phyloP scores from a whole-genome alignment of 2,329 filamentous ascomycete species.

The Gaeumannomyces sp. region DNA sequence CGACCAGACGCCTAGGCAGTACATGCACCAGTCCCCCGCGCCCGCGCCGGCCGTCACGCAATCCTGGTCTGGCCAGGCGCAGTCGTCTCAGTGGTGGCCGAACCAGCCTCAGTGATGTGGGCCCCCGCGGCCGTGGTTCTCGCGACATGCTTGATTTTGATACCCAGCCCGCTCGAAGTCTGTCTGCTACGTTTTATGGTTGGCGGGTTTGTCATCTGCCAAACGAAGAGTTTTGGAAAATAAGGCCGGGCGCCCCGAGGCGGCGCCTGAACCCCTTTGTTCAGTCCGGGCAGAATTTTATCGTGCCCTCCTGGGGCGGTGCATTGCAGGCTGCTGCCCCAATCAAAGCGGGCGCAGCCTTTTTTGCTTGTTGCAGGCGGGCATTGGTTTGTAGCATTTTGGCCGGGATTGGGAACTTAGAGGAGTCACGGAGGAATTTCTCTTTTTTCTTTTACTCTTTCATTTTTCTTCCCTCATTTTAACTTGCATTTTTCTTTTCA shows the following conservation, averaged over 20 bases:
- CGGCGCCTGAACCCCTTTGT: conserved; percentile 7
- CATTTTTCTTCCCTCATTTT: conserved; percentile 8
- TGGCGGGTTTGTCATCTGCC: conserved; percentile 8
- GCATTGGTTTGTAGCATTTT: conserved; percentile 12
- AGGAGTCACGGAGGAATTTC: conserved; percentile 9
- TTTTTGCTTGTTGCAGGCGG: conserved; percentile 9
- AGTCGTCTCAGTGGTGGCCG: conserved; percentile 53
- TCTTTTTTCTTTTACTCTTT: conserved; percentile 14
- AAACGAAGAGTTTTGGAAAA: background rate
- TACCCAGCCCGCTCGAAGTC: background rate
- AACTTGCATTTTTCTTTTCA: conserved; percentile 11
- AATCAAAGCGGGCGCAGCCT: background rate
- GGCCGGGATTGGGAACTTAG: conserved; percentile 9
- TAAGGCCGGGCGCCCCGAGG: background rate
- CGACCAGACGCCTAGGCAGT: conserved; percentile 59
- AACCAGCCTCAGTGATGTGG: conserved; percentile 39
- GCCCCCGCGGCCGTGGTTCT: conserved; percentile 10
- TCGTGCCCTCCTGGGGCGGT: background rate
- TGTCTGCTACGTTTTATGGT: background rate
- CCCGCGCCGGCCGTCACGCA: conserved; percentile 44
- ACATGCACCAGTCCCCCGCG: conserved; percentile 58
- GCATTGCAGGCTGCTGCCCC: background rate
- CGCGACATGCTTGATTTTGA: conserved; percentile 11
- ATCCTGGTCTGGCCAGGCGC: conserved; percentile 51
- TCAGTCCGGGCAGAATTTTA: conserved; percentile 7